Evolutionary conservation across 345 rosid species (phyloP).

Genomic region (Hirschfeldia incana): DNA sequence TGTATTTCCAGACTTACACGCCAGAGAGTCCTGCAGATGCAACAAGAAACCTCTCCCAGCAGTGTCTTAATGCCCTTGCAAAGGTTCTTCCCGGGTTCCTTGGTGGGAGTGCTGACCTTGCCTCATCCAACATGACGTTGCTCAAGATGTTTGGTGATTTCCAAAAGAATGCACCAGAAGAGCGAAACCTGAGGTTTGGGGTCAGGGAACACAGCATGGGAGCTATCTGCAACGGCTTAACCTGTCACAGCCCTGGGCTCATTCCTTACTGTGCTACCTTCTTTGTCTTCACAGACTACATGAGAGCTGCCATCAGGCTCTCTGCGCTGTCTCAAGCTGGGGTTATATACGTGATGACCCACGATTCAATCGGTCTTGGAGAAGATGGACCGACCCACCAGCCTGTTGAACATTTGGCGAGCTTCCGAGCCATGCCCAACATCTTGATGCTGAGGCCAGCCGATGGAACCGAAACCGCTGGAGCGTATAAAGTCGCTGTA

Average conservation of each 20-base stretch:
- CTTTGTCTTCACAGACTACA: slow-evolving; percentile 99
- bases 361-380: too few relatives aligned
- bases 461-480: slow-evolving; percentile 92
- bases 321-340: slow-evolving; percentile 65
- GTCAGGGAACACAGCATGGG: slow-evolving; percentile 99
- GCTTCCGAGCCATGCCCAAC: slow-evolving; percentile 98
- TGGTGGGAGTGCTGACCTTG: slow-evolving; percentile 98
- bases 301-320: slow-evolving; percentile 96
- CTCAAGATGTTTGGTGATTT: slow-evolving; percentile 85
- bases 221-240: slow-evolving; percentile 34
- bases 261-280: slow-evolving; percentile 97
- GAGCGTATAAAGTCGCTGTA: slow-evolving; percentile 79
- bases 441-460: slow-evolving; percentile 90
- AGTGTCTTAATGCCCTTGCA: slow-evolving; percentile 77
- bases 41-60: slow-evolving; percentile 89
- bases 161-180: slow-evolving; percentile 89
- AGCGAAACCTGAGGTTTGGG: slow-evolving; percentile 86
- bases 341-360: too few relatives aligned
- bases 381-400: slow-evolving; percentile 94
- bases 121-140: slow-evolving; percentile 96
- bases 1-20: slow-evolving; percentile 60
- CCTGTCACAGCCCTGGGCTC: slow-evolving; percentile 83
- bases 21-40: slow-evolving; percentile 90
- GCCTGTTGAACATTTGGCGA: slow-evolving; percentile 91
- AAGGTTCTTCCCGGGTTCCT: slow-evolving; percentile 83